Evolutionary conservation across 495 filamentous ascomycete genomes (phyloP).

Genomic region (Xylaria scruposa): DNA sequence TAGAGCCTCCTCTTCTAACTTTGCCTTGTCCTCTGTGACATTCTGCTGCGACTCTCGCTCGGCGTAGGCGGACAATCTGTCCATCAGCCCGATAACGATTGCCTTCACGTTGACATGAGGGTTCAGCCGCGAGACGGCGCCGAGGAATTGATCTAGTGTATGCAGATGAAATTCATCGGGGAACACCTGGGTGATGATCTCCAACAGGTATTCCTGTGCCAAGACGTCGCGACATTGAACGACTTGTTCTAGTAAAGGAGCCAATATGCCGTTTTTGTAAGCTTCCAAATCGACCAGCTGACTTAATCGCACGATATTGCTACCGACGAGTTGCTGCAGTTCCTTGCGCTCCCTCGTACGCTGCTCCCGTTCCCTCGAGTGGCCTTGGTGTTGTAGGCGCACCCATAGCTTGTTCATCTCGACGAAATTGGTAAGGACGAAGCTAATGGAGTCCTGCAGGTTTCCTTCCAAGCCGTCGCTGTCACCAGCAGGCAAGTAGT

Average conservation of each 20-base stretch:
- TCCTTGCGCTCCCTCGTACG: slow-evolving; percentile 94
- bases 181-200: slow-evolving; percentile 98
- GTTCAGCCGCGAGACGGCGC: slow-evolving; percentile 87
- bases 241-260: slow-evolving; percentile 90
- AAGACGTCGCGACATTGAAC: slow-evolving; percentile 97
- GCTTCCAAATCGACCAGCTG: slow-evolving; percentile 93
- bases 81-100: slow-evolving; percentile 98
- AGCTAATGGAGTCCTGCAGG: slow-evolving; percentile 95
- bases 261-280: slow-evolving; percentile 90
- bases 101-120: slow-evolving; percentile 97
- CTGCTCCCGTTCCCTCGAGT: slow-evolving; percentile 91
- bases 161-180: slow-evolving; percentile 98
- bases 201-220: slow-evolving; percentile 95
- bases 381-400: slow-evolving; percentile 93
- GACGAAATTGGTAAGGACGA: slow-evolving; percentile 97
- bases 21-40: slow-evolving; percentile 70
- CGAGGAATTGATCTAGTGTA: slow-evolving; percentile 91
- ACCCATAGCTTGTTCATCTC: slow-evolving; percentile 99
- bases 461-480: slow-evolving; percentile 96
- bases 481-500: slow-evolving; percentile 79
- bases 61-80: slow-evolving; percentile 90
- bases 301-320: slow-evolving; percentile 92
- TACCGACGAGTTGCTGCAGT: slow-evolving; percentile 92
- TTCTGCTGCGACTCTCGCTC: slow-evolving; percentile 82
- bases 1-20: slow-evolving; percentile 85